Conservation (phyloP, 164 flowering plant genomes). For the Tetrastigma voinierianum region DNA sequence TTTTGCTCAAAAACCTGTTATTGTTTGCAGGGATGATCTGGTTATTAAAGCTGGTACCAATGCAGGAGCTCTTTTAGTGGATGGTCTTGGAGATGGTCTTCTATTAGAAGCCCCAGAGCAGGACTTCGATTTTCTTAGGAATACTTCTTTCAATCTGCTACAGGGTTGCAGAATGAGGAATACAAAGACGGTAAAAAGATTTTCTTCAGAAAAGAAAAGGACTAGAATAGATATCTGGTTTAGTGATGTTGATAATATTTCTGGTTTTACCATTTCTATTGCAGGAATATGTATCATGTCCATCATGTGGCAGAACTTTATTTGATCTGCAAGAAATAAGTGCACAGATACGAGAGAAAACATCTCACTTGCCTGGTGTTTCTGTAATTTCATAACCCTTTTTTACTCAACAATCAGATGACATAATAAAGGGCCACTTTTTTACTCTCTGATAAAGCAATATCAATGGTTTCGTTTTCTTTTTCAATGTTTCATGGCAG, state of each 20-base stretch:
- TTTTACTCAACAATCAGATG: not conserved
- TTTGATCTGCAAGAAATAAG: conserved; percentile 98
- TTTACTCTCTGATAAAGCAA: not conserved
- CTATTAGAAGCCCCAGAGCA: conserved; percentile 83
- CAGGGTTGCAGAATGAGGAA: conserved; percentile 99
- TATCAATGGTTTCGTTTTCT: not conserved
- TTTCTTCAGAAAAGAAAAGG: not conserved
- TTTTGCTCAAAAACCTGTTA: conserved; percentile 9
- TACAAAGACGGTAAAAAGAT: conserved; percentile 75
- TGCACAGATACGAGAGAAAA: conserved; percentile 92
- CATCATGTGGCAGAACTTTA: conserved; percentile 94
- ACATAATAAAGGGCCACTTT: not conserved
- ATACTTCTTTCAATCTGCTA: conserved; percentile 91
- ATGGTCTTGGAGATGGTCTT: conserved; percentile 96
- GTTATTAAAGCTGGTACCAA: conserved; percentile 88
- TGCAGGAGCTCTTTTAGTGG: conserved; percentile 92
- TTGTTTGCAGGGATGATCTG: conserved; percentile 72
- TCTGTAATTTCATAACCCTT: conserved; percentile 52
- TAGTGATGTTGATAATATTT: not conserved
- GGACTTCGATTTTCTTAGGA: conserved; percentile 84
- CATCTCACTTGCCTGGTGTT: conserved; percentile 96
- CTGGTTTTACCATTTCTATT: conserved; percentile 8
- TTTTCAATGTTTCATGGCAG: conserved; percentile 32
- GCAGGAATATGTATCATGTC: conserved; percentile 98
- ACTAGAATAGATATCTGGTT: not conserved